These are phyloP conservation scores for Calophaca sinica DNA, from an alignment of 306 rosid genomes.

Conservation along the genomic window DNA sequence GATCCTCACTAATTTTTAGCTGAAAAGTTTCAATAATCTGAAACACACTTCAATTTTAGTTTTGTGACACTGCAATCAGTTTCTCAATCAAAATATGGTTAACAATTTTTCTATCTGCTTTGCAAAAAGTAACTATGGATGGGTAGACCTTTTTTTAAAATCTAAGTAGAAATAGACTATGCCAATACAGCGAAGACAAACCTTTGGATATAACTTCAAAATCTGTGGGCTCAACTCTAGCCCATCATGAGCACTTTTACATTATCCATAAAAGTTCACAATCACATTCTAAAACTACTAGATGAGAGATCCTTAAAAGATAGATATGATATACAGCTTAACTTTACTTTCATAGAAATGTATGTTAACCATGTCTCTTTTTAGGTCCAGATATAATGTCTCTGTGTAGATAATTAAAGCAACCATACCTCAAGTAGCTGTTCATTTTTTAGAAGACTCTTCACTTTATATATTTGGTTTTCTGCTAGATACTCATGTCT, in stretches of 20 bases:
- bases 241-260: conserved; percentile 1
- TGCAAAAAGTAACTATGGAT: conserved; percentile 1
- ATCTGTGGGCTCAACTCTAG: conserved; percentile 16
- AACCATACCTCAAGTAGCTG: conserved; percentile 83
- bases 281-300: conserved; percentile 9
- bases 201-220: not conserved
- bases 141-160: not conserved
- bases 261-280: not conserved
- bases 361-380: conserved; percentile 23
- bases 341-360: conserved; percentile 16
- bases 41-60: conserved; percentile 46
- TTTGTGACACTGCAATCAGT: conserved; percentile 21
- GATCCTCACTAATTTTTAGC: conserved; percentile 75
- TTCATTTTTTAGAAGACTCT: conserved; percentile 88
- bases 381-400: conserved; percentile 8
- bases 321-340: not conserved
- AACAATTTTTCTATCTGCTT: not conserved
- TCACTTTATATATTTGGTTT: conserved; percentile 80
- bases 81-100: conserved; percentile 24
- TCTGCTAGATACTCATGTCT: conserved; percentile 72
- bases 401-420: conserved; percentile 2
- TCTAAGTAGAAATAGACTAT: conserved; percentile 1
- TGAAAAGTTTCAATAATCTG: conserved; percentile 87
- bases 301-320: conserved; percentile 8
- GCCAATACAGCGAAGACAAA: not conserved